These are phyloP conservation scores for Apophysomyces trapeziformis DNA, from an alignment of 371 early-diverging fungal species.

Conservation along the genomic window DNA sequence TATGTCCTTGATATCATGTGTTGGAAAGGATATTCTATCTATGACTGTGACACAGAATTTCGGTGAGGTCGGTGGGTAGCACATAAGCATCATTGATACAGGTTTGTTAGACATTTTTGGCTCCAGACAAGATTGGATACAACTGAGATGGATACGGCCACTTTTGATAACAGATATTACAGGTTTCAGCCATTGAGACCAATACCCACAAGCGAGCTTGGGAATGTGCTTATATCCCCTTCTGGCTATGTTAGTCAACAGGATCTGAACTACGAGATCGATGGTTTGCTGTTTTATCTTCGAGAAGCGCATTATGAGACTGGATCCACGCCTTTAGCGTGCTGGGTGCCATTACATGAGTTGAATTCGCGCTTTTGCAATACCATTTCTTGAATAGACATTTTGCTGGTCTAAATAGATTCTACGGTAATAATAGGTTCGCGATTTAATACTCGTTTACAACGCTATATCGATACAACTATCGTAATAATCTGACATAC, in stretches of 20 bases:
- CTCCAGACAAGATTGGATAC: conserved; percentile 50
- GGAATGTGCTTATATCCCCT: conserved; percentile 15
- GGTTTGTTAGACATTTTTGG: conserved; percentile 57
- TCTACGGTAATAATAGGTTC: too few relatives aligned
- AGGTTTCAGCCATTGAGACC: conserved; percentile 38
- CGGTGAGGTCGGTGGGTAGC: conserved; percentile 26
- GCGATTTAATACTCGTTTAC: too few relatives aligned
- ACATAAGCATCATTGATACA: conserved; percentile 3
- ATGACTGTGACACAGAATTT: conserved; percentile 69
- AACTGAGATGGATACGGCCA: conserved; percentile 51
- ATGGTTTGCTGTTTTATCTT: conserved; percentile 65
- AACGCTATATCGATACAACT: too few relatives aligned
- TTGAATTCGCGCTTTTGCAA: conserved; percentile 17
- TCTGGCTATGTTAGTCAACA: conserved; percentile 31
- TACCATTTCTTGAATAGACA: not conserved
- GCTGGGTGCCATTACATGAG: conserved; percentile 58
- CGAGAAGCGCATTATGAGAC: conserved; percentile 57
- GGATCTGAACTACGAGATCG: conserved; percentile 44
- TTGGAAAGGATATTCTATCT: conserved; percentile 67
- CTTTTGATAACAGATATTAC: conserved; percentile 37
- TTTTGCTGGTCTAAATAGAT: not conserved
- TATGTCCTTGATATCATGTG: conserved; percentile 69
- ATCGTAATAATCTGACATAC: too few relatives aligned
- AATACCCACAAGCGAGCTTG: conserved; percentile 31
- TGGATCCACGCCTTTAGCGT: conserved; percentile 61